Percentiles rank a stretch among this genome's conserved stretches.
phyloP scores from a whole-genome alignment of 2,329 filamentous ascomycete species.

The Stylonectria norvegica region DNA sequence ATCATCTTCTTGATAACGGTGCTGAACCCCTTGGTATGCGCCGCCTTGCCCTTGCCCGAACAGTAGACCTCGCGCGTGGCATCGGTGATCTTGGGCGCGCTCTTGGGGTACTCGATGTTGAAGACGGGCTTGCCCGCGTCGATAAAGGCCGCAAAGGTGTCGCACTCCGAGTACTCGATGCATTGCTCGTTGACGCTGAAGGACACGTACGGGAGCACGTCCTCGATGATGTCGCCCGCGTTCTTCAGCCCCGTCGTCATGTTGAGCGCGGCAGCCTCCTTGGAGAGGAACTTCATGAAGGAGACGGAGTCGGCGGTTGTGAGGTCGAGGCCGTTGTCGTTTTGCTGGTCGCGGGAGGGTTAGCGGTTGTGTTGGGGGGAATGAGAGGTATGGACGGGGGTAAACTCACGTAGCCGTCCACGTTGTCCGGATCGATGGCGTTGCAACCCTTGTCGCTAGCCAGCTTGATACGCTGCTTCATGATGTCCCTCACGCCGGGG shows the following conservation, averaged over 20 bases:
- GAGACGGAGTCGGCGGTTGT: constrained; percentile 54
- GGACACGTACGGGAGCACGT: constrained; percentile 49
- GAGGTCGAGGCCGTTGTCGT: constrained; percentile 59
- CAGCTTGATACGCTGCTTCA: constrained; percentile 56
- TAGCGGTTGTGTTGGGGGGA: not conserved
- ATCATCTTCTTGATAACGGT: constrained; percentile 64
- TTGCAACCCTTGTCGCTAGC: constrained; percentile 62
- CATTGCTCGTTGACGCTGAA: constrained; percentile 72
- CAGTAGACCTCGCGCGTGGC: constrained; percentile 42
- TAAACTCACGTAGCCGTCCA: constrained; percentile 59
- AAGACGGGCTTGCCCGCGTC: constrained; percentile 64
- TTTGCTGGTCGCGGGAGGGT: constrained; percentile 39
- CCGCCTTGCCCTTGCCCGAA: constrained; percentile 33
- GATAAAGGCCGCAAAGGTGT: constrained; percentile 55
- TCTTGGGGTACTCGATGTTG: constrained; percentile 67
- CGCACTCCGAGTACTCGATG: constrained; percentile 57
- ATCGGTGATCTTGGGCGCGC: constrained; percentile 37
- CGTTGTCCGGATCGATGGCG: constrained; percentile 68
- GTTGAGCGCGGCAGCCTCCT: constrained; percentile 49
- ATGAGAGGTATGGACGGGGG: not conserved
- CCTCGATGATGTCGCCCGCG: constrained; percentile 54
- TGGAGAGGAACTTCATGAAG: constrained; percentile 59
- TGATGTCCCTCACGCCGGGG: constrained; percentile 59
- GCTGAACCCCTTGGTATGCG: constrained; percentile 51
- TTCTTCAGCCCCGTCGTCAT: constrained; percentile 69